Evolutionary conservation across 495 filamentous ascomycete genomes (phyloP).

Genomic region (Bathelium albidoporum): DNA sequence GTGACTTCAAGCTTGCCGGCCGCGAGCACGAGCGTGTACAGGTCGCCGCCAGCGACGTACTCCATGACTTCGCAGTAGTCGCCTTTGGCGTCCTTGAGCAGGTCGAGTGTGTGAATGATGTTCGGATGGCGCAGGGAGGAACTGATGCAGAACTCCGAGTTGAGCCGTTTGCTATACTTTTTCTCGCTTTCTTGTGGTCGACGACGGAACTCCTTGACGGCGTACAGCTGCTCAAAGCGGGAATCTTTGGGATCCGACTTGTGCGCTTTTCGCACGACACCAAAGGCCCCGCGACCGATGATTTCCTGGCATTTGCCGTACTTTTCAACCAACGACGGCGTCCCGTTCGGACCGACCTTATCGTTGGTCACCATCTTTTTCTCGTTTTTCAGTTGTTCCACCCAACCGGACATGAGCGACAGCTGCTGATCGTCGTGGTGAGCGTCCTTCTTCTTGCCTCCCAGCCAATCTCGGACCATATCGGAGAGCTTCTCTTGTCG

Average conservation of each 20-base stretch:
- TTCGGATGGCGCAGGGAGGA: conserved; percentile 94
- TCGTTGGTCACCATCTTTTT: conserved; percentile 66
- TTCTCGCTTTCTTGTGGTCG: conserved; percentile 86
- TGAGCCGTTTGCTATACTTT: conserved; percentile 96
- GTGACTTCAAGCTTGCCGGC: conserved; percentile 85
- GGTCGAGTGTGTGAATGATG: conserved; percentile 94
- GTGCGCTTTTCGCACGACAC: conserved; percentile 96
- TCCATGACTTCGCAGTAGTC: conserved; percentile 99
- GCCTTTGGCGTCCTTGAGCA: conserved; percentile 90
- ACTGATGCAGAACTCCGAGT: conserved; percentile 98
- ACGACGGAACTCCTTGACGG: conserved; percentile 95
- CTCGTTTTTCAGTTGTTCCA: conserved; percentile 84
- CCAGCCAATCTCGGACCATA: conserved; percentile 75
- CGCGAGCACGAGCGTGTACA: conserved; percentile 88
- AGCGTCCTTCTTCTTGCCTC: conserved; percentile 61
- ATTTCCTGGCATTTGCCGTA: conserved; percentile 99
- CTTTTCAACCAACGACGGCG: conserved; percentile 82
- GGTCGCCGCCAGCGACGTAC: conserved; percentile 91
- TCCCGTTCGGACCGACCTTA: conserved; percentile 67
- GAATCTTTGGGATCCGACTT: conserved; percentile 77
- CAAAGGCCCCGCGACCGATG: conserved; percentile 94
- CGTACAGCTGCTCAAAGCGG: conserved; percentile 79
- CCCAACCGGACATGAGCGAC: conserved; percentile 90
- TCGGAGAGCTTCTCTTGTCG: conserved; percentile 93
- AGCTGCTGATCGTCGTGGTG: conserved; percentile 68